Base-by-base conservation (phyloP, 2,329 filamentous ascomycete species). In the Metarhizium robertsii region DNA sequence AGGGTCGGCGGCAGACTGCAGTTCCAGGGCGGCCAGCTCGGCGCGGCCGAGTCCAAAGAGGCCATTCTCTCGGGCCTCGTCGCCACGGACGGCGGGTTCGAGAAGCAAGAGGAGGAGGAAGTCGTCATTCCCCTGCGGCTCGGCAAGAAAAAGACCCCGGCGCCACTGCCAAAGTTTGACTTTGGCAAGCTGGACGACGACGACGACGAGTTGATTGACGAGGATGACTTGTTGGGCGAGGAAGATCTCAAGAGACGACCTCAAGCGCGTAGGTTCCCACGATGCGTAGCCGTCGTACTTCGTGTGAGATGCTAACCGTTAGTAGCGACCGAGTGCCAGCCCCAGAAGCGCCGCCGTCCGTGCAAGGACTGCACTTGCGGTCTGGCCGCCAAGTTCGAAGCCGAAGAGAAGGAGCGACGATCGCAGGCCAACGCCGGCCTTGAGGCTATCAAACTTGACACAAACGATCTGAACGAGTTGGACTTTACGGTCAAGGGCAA, bases 351-450 rank as follows among this genome's bases (percentile, higher is more conserved):
- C 63, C 87, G 92, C 55, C 86, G 92, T 59, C 91, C 94, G 56
- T 99, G 94, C 79, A 97, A 99, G 74, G 94, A 99, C 76, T 99
- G 94, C 77, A 92, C 89, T 8, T 99, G 94, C 68, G 94, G 94
- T 52, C 83, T 99, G 30, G 90, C 92, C 29, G 84, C 94, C 69
- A 84, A 87, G 58, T 73, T 97, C 52, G 88, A 90, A 64, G 86
- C 86, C n/a, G 90, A 97, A 75, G 94, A 97, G 71, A 78, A 77
- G 47, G 79, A 83, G 65, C 80, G 90, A 55, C 78, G 90, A 50
- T 82, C 85, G 66, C 78, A 84, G n/a, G 77, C 90, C 57, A 69
- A 74, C 55, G 67, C 67, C 54, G 87, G 87, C 69, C 79, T 96
- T 50, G 82, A 80, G 52, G 78, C 84, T 20, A 75, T 90, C 59